Evolutionary conservation across 2,329 filamentous ascomycete species (phyloP).

Genomic region (Xylariomycetidae sp.): DNA sequence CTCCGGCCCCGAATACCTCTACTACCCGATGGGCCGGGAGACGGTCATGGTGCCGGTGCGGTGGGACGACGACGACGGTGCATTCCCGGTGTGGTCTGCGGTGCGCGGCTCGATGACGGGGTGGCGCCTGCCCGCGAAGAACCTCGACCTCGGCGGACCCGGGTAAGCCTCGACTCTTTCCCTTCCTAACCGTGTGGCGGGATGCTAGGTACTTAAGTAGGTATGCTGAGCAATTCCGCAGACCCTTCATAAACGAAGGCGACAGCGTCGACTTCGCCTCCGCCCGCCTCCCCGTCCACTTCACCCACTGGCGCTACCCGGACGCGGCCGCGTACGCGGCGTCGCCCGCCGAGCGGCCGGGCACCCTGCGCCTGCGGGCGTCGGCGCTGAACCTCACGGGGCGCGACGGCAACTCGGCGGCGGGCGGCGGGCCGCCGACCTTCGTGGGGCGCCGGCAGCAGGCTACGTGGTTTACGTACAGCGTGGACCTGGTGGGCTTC

Average conservation of each 20-base stretch:
- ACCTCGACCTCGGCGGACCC: conserved; percentile 15
- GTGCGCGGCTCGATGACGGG: conserved; percentile 31
- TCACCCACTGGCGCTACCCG: conserved; percentile 51
- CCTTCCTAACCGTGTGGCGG: too few species aligned
- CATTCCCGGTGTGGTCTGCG: conserved; percentile 30
- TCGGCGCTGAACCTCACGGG: conserved; percentile 49
- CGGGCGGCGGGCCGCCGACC: conserved; percentile 40
- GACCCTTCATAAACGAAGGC: conserved; percentile 35
- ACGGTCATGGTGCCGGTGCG: conserved; percentile 33
- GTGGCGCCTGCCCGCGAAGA: conserved; percentile 17
- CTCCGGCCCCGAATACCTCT: conserved; percentile 30
- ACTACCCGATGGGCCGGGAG: conserved; percentile 39
- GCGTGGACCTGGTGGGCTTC: conserved; percentile 40
- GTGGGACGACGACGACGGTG: conserved; percentile 25
- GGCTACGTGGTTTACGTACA: conserved; percentile 47
- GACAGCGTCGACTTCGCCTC: conserved; percentile 42
- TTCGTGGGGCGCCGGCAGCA: conserved; percentile 51
- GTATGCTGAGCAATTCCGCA: too few species aligned
- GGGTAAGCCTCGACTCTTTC: too few species aligned
- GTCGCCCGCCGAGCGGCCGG: conserved; percentile 34
- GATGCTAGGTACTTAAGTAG: too few species aligned
- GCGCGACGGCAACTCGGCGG: conserved; percentile 41
- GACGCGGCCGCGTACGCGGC: conserved; percentile 37
- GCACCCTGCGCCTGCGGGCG: conserved; percentile 40
- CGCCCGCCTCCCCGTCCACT: conserved; percentile 42